A percentile compares a stretch with the other conserved stretches of the same genome.
Conservation (phyloP, 306 rosid genomes). For the Pyrus pyrifolia region DNA sequence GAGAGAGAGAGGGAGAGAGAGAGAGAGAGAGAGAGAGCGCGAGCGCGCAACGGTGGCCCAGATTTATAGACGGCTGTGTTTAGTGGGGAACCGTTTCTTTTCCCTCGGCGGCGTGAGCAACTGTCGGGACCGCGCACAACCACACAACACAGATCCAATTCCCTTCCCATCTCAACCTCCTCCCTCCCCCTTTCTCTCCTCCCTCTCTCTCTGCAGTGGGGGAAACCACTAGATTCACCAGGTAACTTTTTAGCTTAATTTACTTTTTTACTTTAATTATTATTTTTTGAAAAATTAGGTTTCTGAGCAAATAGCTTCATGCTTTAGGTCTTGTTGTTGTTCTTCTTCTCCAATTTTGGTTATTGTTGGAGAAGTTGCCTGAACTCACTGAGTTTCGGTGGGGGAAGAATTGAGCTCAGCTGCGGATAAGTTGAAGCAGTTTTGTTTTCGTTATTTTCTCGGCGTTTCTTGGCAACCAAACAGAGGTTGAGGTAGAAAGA, state of each 20-base stretch:
- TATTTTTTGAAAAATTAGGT: not conserved
- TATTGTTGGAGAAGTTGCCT: not conserved
- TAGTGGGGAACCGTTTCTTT: slow-evolving; percentile 38
- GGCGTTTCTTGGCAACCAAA: slow-evolving; percentile 1
- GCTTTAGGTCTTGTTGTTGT: not conserved
- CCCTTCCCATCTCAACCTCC: not conserved
- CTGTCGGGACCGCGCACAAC: slow-evolving; percentile 22
- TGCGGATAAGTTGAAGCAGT: not conserved
- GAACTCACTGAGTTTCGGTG: not conserved
- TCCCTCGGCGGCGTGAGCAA: slow-evolving; percentile 35
- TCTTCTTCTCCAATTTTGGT: not conserved
- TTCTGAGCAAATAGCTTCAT: slow-evolving; percentile 3
- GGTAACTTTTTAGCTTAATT: slow-evolving; percentile 25
- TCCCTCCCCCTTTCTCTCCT: not conserved
- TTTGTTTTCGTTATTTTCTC: not conserved
- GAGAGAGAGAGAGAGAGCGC: not conserved
- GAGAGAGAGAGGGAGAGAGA: not conserved
- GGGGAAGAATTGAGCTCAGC: not conserved
- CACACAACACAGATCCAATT: slow-evolving; percentile 33
- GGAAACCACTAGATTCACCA: slow-evolving; percentile 20
- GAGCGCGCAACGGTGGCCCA: slow-evolving; percentile 44
- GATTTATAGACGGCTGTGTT: slow-evolving; percentile 45
- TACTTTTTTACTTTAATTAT: not conserved
- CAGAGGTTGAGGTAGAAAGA: not conserved
- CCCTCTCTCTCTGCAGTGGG: slow-evolving; percentile 12